These are phyloP conservation scores for Apiotrichum gracile DNA, from an alignment of 1,284 basidiomycete genomes.

Conservation along the genomic window DNA sequence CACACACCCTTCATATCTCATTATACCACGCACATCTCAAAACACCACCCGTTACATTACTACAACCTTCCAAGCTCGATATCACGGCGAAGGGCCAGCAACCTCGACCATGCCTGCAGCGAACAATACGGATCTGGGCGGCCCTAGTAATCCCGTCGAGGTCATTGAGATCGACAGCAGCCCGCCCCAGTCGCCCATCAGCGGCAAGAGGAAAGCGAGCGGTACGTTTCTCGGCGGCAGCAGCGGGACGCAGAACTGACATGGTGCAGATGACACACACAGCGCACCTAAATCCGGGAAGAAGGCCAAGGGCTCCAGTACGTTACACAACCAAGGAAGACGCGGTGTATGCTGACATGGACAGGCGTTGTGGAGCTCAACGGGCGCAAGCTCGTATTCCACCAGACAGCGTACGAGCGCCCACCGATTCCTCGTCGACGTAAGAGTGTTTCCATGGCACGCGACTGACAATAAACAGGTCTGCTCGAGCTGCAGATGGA, in stretches of 20 bases:
- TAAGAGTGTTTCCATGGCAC: slow-evolving; percentile 5
- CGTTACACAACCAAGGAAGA: slow-evolving; percentile 5
- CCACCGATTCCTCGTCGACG: slow-evolving; percentile 18
- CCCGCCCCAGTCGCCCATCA: background rate
- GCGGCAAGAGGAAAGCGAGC: slow-evolving; percentile 10
- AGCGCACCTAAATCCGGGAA: background rate
- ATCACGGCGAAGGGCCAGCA: too few species aligned
- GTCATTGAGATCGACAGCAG: slow-evolving; percentile 9
- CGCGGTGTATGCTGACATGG: slow-evolving; percentile 14
- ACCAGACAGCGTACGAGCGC: slow-evolving; percentile 10
- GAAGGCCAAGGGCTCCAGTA: background rate
- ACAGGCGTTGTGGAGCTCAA: slow-evolving; percentile 26
- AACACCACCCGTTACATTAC: too few species aligned
- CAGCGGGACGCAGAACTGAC: too few species aligned
- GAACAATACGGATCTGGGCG: too few species aligned
- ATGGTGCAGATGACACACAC: background rate
- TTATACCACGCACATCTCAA: too few species aligned
- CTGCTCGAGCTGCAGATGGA: slow-evolving; percentile 9
- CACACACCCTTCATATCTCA: too few species aligned
- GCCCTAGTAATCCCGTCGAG: background rate
- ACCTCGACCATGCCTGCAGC: too few species aligned
- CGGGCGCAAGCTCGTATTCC: slow-evolving; percentile 25
- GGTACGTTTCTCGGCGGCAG: background rate
- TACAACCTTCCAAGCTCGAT: too few species aligned
- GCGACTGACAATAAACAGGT: background rate